Base-by-base conservation (phyloP, 441 rosid species). In the Populus trichocarpa region DNA sequence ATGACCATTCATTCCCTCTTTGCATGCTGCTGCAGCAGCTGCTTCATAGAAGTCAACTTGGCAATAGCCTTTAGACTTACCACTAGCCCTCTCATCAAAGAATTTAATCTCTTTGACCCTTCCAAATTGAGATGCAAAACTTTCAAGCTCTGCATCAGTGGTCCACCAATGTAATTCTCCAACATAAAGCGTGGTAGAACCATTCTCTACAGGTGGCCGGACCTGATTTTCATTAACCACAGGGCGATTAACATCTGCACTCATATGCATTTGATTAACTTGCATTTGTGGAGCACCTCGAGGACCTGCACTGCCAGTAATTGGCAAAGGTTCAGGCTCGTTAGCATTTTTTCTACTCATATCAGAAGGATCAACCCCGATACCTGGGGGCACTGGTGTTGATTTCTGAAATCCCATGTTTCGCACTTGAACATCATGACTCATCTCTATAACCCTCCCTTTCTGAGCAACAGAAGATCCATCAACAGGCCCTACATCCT, bases 101-200 rank as follows among this genome's bases (percentile, higher is more conserved):
- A 92, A 94, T 84, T 92, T 94, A 63, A 94, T 87, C 86, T 94
- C 97, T 84, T 94, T 94, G n/a, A 91, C 93, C 79, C 88, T 89
- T 79, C 98, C 98, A 80, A 88, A 94, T 78, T 90, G 96, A 82
- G 91, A 88, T 73, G 90, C 90, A 73, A 88, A 88, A 71, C 87
- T 80, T 84, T 96, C 99, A 78, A 96, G 87, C 85, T 96, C 99
- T 6, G 91, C 93, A 89, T 96, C 99, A 33, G 98, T 96, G 8
- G 99, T 96, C 99, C 99, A 96, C 99, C 99, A 96, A 79, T 96
- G 98, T 76, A 96, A 84, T 80, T 93, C 99, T 46, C 98, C 99
- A 18, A 96, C 97, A 83, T 88, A 92, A 75, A 96, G 81, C 90
- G 87, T 89, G 14, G 97, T 91, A 74, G 92, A 84, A 77, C 98